Base-by-base conservation (phyloP, 2,329 filamentous ascomycete genomes). In the Pseudopithomyces chartarum region DNA sequence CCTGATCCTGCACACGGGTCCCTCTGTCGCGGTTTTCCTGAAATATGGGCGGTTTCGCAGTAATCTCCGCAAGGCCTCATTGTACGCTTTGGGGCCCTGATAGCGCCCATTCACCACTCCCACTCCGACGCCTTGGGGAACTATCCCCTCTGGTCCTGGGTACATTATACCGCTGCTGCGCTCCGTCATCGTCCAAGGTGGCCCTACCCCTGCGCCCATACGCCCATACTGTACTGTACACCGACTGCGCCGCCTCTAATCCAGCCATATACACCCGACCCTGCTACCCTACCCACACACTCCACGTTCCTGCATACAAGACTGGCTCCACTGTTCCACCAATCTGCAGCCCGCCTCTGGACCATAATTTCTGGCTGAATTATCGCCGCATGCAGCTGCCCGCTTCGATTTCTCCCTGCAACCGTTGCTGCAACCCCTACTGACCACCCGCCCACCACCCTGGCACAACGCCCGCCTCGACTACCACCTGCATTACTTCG, bases 311-410 rank as follows among this genome's bases (percentile, higher is more conserved):
- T 62, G 66, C 63, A 61, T 62, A 50, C 33, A 46, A 48, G 36
- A 51, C 48, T 51, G 38, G 38, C 40, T 48, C 61, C 62, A 60
- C 59, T 43, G 52, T 57, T 56, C 59, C 63, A 65, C 63, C 61
- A 60, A 55, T 45, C 47, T 53, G 33, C 57, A 60, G 51, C 56
- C 55, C 52, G 56, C 47, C 55, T 52, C 58, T 60, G 54, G 57
- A 43, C 62, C 62, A 58, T 60, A 58, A 61, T 59, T 55, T 54
- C 46, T 56, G 55, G 61, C 64, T 67, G 57, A 64, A 67, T 29
- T 56, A 55, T 65, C 63, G 58, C 61, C 63, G 59, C 54, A 54
- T 70, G 67, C 68, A 71, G 65, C 69, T 70, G 69, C 64, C 67
- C 65, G 62, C 64, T 66, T 63, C 65, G 60, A 59, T 60, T 64